phyloP scores from a whole-genome alignment of 169 alveolate genomes.

The Babesia caballi region DNA sequence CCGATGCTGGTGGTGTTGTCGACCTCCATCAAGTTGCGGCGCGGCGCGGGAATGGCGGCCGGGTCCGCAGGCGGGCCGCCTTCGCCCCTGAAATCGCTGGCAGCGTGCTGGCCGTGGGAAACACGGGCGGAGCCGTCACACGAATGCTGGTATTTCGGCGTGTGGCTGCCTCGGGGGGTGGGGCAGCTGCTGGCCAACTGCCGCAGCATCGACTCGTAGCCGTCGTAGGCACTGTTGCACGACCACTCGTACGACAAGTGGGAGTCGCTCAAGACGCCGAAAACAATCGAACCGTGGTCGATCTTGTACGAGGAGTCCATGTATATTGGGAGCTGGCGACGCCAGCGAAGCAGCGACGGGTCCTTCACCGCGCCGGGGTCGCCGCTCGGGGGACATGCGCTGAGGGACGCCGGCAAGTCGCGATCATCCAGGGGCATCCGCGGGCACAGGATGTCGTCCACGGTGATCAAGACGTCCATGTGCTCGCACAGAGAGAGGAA shows the following conservation, averaged over 20 bases:
- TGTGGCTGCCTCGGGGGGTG: too few species aligned
- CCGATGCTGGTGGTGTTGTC: background rate
- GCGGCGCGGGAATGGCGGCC: background rate
- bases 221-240: constrained; percentile 21
- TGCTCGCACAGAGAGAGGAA: background rate
- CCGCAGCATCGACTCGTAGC: background rate
- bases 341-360: background rate
- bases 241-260: constrained; percentile 40
- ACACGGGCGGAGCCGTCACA: too few species aligned
- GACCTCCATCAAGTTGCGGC: background rate
- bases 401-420: background rate
- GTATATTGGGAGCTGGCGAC: constrained; percentile 15
- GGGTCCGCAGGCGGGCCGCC: background rate
- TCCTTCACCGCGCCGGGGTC: background rate
- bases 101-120: too few species aligned
- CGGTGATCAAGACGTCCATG: constrained; percentile 7
- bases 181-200: background rate
- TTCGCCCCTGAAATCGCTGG: background rate
- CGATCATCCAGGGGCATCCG: background rate
- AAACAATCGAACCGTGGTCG: constrained; percentile 26
- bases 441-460: constrained; percentile 25
- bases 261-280: constrained; percentile 42
- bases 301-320: constrained; percentile 42
- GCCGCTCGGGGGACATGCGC: background rate
- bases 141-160: too few species aligned